Evolutionary conservation across 2,329 filamentous ascomycete species (phyloP), one percentile per base, ranked within the genome.

Genomic region (Cytospora chrysosperma): DNA sequence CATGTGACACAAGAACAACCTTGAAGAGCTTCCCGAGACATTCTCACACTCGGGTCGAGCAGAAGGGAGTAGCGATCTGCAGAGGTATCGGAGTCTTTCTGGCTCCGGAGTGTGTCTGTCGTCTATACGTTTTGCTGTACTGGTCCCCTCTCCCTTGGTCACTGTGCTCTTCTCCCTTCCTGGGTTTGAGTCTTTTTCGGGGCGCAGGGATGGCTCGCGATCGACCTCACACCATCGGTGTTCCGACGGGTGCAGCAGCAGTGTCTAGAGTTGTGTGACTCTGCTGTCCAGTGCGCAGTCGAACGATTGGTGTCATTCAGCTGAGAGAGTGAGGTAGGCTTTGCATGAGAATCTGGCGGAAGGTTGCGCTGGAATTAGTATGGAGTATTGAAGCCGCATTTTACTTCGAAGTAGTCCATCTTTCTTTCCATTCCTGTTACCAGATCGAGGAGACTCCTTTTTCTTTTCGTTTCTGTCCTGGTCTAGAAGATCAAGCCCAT

Each of bases 11-110:
- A 28, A 32, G 8, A 43, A 61, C n/a, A 61, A 55, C 58, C 58
- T 61, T 61, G 51, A 24, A 55, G 6, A 7, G 37, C 58, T 19
- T 61, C 51, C 58, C 58, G 58, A 61, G 58, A 61, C 58, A 61
- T 27, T 53, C 26, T 47, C 49, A 59, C 32, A 37, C 59, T 49
- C 37, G 51, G 59, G 51, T 52, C 27, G 27, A 34, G 27, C 47
- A n/a, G 26, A 26, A 21, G 47, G 21, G n/a, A 12, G 21, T 34
- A 34, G 43, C 37, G 34, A 55, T 24, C 26, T 49, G 51, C 51
- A 52, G 50, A 13, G 27, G 15, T n/a, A 21, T 27, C 15, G 27
- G 27, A 30, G 10, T 6, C n/a, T 13, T 32, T 19, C 50, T 55
- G 32, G 27, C 24, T 26, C 6, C 21, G 34, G 58, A 15, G 2